These are phyloP conservation scores for Agrocybe pediades DNA, from an alignment of 768 basidiomycete genomes.

Conservation along the genomic window DNA sequence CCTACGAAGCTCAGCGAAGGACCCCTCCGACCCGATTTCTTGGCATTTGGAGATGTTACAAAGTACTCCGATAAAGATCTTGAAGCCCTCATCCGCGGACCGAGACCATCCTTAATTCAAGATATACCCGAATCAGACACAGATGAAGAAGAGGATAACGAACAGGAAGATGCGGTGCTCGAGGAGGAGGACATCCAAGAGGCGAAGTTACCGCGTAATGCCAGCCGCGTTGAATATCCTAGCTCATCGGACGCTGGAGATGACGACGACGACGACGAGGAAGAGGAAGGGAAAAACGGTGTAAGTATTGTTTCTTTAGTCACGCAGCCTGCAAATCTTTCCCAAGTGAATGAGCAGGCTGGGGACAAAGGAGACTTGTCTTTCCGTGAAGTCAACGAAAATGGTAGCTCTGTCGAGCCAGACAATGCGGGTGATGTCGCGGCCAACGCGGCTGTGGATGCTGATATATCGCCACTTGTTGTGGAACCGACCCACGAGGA, in stretches of 20 bases:
- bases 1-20: slow-evolving; percentile 2
- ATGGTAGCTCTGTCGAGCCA: slow-evolving; percentile 32
- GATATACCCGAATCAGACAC: slow-evolving; percentile 33
- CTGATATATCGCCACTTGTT: slow-evolving; percentile 27
- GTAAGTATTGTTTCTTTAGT: neutral
- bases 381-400: slow-evolving; percentile 30
- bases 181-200: slow-evolving; percentile 26
- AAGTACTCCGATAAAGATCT: slow-evolving; percentile 32
- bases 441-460: slow-evolving; percentile 33
- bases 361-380: slow-evolving; percentile 19
- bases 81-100: slow-evolving; percentile 40
- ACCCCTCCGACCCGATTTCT: slow-evolving; percentile 3
- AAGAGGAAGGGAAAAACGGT: slow-evolving; percentile 18
- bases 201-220: slow-evolving; percentile 9
- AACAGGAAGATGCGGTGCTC: slow-evolving; percentile 37
- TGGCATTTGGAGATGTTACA: slow-evolving; percentile 18
- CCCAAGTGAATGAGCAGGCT: neutral
- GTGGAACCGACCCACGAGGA: neutral
- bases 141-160: slow-evolving; percentile 38
- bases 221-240: slow-evolving; percentile 8
- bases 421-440: slow-evolving; percentile 35
- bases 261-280: slow-evolving; percentile 36
- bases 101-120: slow-evolving; percentile 30
- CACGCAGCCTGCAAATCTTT: neutral
- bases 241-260: slow-evolving; percentile 29